A percentile compares a stretch with the other conserved stretches of the same genome.
Evolutionary conservation across 805 yeast genomes (phyloP).

Genomic region (Myxozyma melibiosi): DNA sequence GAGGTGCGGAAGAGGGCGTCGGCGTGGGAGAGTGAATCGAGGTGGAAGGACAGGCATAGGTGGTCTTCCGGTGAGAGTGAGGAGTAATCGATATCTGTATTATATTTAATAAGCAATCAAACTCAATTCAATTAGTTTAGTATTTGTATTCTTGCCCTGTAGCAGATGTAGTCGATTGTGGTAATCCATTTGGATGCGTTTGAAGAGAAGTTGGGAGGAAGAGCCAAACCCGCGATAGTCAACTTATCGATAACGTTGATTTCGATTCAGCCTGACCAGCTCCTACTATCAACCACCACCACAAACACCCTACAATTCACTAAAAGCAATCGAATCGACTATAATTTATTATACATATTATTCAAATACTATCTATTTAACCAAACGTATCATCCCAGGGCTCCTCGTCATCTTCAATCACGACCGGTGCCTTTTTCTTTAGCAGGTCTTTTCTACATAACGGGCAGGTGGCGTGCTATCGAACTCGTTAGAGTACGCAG

Average conservation of each 20-base stretch:
- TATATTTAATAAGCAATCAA: too few species aligned
- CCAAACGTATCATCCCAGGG: slow-evolving; percentile 80
- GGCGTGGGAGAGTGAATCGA: slow-evolving; percentile 6
- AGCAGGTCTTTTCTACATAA: slow-evolving; percentile 76
- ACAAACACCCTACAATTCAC: neutral
- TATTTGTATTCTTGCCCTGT: neutral
- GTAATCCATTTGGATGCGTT: slow-evolving; percentile 12
- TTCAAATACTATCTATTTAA: slow-evolving; percentile 34
- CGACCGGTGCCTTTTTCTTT: slow-evolving; percentile 51
- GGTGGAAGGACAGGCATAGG: slow-evolving; percentile 12
- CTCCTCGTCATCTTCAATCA: slow-evolving; percentile 66
- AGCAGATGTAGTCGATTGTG: slow-evolving; percentile 14
- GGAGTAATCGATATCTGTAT: too few species aligned
- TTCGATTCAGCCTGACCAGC: neutral
- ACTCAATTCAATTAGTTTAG: neutral
- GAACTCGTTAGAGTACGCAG: neutral
- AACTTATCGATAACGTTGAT: neutral
- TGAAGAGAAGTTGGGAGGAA: neutral
- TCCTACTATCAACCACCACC: neutral
- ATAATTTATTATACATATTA: neutral
- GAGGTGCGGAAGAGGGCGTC: neutral
- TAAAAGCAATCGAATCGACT: neutral
- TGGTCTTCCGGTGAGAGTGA: neutral
- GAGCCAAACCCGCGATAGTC: neutral
- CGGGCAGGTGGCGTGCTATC: slow-evolving; percentile 61